Evolutionary conservation across 345 rosid species (phyloP).

Genomic region (Turnera subulata): DNA sequence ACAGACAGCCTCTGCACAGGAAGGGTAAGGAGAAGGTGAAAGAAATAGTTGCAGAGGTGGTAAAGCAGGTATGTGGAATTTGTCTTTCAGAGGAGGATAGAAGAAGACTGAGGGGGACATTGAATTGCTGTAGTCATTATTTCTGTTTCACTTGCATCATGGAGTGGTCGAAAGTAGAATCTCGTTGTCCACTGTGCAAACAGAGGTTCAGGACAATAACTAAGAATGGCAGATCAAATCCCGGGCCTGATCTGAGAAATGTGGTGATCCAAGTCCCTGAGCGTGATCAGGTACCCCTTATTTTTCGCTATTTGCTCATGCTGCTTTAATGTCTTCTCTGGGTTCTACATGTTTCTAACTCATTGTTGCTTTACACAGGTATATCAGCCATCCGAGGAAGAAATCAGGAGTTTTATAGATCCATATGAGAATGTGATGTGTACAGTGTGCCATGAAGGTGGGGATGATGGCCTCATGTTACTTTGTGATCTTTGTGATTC

Average conservation of each 20-base stretch:
- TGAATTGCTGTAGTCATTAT: slow-evolving; percentile 87
- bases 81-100: slow-evolving; percentile 92
- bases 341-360: slow-evolving; percentile 8
- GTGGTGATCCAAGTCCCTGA: slow-evolving; percentile 64
- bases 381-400: slow-evolving; percentile 97
- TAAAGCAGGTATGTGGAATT: slow-evolving; percentile 79
- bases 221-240: slow-evolving; percentile 68
- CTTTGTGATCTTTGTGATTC: slow-evolving; percentile 98
- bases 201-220: slow-evolving; percentile 81
- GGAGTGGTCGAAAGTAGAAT: slow-evolving; percentile 98
- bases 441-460: slow-evolving; percentile 92
- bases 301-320: slow-evolving; percentile 3
- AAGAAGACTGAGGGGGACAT: slow-evolving; percentile 73
- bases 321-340: slow-evolving; percentile 1
- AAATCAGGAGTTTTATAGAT: slow-evolving; percentile 84
- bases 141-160: slow-evolving; percentile 95
- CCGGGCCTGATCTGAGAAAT: slow-evolving; percentile 77
- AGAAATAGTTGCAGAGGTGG: slow-evolving; percentile 43
- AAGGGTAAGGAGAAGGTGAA: slow-evolving; percentile 81
- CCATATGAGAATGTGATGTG: slow-evolving; percentile 93
- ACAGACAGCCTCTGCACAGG: slow-evolving; percentile 37
- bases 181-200: slow-evolving; percentile 96
- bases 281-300: slow-evolving; percentile 81
- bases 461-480: slow-evolving; percentile 96
- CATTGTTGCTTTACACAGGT: slow-evolving; percentile 46